Conservation (phyloP, 352 stramenopile genomes). For the Pythium scleroteichum region DNA sequence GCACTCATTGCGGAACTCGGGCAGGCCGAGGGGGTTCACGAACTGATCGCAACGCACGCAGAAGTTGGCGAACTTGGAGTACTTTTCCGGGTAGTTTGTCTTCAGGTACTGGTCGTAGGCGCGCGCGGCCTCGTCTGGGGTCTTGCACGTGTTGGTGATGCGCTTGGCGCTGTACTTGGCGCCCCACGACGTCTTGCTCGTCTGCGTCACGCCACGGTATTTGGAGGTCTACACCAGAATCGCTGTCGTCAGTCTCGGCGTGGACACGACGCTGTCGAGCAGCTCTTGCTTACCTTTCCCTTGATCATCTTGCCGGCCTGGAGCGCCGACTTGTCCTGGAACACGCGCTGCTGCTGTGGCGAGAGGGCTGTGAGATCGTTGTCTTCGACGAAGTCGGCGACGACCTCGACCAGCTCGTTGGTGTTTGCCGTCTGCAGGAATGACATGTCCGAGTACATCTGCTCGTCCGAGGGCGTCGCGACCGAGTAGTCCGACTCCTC, state of each 20-base stretch:
- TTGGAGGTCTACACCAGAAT: slow-evolving; percentile 67
- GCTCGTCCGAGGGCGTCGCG: slow-evolving; percentile 60
- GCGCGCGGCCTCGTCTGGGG: slow-evolving; percentile 77
- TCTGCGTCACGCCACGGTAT: slow-evolving; percentile 83
- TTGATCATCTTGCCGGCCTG: slow-evolving; percentile 71
- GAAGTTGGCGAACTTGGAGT: slow-evolving; percentile 87
- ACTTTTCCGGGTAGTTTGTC: slow-evolving; percentile 80
- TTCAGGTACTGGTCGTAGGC: slow-evolving; percentile 86
- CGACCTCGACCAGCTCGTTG: slow-evolving; percentile 61
- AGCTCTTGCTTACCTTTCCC: slow-evolving; percentile 53
- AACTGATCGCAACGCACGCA: slow-evolving; percentile 79
- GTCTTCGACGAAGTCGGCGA: slow-evolving; percentile 48
- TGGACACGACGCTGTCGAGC: neutral
- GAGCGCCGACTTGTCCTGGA: slow-evolving; percentile 31
- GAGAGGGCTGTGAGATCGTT: slow-evolving; percentile 47
- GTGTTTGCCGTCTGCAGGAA: slow-evolving; percentile 62
- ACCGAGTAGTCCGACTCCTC: slow-evolving; percentile 85
- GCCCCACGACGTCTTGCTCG: slow-evolving; percentile 87
- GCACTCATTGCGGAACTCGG: slow-evolving; percentile 77
- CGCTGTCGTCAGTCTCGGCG: slow-evolving; percentile 5
- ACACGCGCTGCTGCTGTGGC: slow-evolving; percentile 51
- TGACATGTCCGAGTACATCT: slow-evolving; percentile 79
- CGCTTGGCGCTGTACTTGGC: slow-evolving; percentile 88
- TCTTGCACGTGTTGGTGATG: slow-evolving; percentile 89
- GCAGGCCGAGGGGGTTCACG: slow-evolving; percentile 76